Evolutionary conservation across 2,329 filamentous ascomycete species (phyloP), one percentile per base, ranked within the genome.

Genomic region (Capronia americana): DNA sequence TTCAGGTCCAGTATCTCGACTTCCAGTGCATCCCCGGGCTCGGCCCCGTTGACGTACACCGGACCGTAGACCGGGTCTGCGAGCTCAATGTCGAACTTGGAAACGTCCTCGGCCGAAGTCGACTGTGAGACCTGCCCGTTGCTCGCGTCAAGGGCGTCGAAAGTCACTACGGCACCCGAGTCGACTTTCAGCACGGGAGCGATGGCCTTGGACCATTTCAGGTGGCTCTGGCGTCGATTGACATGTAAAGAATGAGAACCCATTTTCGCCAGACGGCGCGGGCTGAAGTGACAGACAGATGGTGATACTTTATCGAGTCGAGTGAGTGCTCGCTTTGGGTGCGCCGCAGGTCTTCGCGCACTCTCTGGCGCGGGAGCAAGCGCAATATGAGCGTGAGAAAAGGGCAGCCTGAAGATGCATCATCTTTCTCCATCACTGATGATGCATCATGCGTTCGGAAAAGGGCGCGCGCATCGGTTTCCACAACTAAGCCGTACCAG

Each of bases 1-100:
- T 78, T 69, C 4, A 86, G 75, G 26, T 79, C 76, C 17, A 85
- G 77, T 58, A 86, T 76, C 50, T 86, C 83, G 50, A 86, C 76
- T 67, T 83, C 81, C 30, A 86, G 76, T 1, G 84, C 80, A 71
- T 86, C 84, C 46, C 84, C 84, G 0, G 84, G 82, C 62, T 81
- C 75, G 12, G 84, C 83, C 58, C 77, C 81, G 56, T 82, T 78
- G 63, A 86, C 72, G 69, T 77, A 82, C 38, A 86, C 79, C 11
- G 84, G 84, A 0, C 84, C 84, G 60, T 83, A 80, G 55, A 81
- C 83, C 0, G 84, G 83, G 68, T 85, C 84, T 32, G 57, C 57
- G 17, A 61, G 51, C 10, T 54, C 48, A 44, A 57, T 41, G 34
- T 57, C 32, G 17, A 57, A 38, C 14, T 57, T 44, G 32, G 24